phyloP scores from a whole-genome alignment of 192 early-diverging fungal genomes.

The Gryganskiella cystojenkinii region DNA sequence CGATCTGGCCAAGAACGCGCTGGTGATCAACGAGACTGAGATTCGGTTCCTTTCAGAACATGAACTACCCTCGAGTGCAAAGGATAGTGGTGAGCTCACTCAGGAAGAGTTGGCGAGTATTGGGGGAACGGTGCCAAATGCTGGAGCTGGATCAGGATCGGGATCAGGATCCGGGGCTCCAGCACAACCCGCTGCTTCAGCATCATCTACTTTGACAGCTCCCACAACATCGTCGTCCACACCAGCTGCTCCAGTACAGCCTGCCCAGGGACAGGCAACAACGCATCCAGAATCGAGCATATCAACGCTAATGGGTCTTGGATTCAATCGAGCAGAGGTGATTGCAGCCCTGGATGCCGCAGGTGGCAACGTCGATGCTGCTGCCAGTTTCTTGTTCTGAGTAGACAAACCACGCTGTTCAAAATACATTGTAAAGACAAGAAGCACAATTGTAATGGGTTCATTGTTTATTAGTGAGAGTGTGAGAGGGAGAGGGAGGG shows the following conservation, averaged over 20 bases:
- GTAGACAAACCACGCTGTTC: too few species aligned
- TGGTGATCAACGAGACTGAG: conserved; percentile 83
- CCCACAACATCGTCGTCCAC: conserved; percentile 1
- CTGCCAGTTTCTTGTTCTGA: conserved; percentile 88
- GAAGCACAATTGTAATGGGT: too few species aligned
- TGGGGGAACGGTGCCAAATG: conserved; percentile 9
- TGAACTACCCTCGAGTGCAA: conserved; percentile 78
- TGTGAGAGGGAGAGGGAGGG: background rate
- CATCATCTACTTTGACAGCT: conserved; percentile 46
- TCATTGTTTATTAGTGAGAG: background rate
- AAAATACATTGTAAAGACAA: too few species aligned
- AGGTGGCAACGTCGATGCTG: conserved; percentile 87
- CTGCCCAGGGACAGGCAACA: too few species aligned
- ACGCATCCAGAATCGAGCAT: conserved; percentile 75
- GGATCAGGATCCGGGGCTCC: conserved; percentile 30
- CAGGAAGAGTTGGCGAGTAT: conserved; percentile 39
- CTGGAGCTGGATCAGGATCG: background rate
- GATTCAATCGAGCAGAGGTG: conserved; percentile 80
- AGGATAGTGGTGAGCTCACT: conserved; percentile 29
- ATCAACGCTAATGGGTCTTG: conserved; percentile 78
- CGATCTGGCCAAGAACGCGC: conserved; percentile 84
- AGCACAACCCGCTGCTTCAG: conserved; percentile 6
- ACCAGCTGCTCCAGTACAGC: conserved; percentile 21
- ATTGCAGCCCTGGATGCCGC: conserved; percentile 80
- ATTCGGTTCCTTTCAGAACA: conserved; percentile 94